A percentile compares a stretch with the other conserved stretches of the same genome.
Conservation (phyloP, 768 basidiomycete genomes). For the Kwoniella europaea region DNA sequence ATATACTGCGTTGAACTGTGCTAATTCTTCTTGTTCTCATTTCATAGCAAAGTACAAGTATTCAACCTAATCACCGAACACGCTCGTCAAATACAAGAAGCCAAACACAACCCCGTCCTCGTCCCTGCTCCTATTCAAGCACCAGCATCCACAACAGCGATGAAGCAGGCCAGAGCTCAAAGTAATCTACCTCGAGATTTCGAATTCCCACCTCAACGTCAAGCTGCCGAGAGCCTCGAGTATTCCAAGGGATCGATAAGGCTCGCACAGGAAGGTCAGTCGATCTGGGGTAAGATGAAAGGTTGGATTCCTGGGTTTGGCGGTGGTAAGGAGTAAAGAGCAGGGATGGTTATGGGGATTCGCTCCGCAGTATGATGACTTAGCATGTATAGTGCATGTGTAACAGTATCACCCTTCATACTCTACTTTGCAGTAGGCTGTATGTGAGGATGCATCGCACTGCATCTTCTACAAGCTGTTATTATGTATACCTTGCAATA, state of each 20-base stretch:
- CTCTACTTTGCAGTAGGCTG: not conserved
- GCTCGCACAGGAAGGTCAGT: conserved; percentile 13
- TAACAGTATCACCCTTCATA: not conserved
- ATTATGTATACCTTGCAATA: not conserved
- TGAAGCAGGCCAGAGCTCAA: conserved; percentile 20
- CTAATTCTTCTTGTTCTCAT: not conserved
- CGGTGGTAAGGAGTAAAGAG: not conserved
- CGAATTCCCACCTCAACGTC: conserved; percentile 23
- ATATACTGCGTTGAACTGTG: not conserved
- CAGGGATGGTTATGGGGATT: not conserved
- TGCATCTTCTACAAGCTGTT: too few species aligned
- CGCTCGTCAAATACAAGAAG: conserved; percentile 24
- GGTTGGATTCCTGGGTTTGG: conserved; percentile 22
- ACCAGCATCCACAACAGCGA: conserved; percentile 16
- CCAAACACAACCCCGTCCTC: conserved; percentile 11
- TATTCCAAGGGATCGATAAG: not conserved
- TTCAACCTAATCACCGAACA: conserved; percentile 25
- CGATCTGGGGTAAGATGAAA: conserved; percentile 18
- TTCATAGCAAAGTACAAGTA: conserved; percentile 15
- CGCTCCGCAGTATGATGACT: not conserved
- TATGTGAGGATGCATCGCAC: too few species aligned
- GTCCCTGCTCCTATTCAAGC: conserved; percentile 14
- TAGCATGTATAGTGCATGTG: not conserved
- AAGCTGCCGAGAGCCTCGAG: conserved; percentile 15
- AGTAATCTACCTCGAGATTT: conserved; percentile 27